A percentile compares a stretch with the other conserved stretches of the same genome.
These are phyloP conservation scores for Agaricus sinodeliciosus DNA, from an alignment of 768 basidiomycete species.

Conservation along the genomic window DNA sequence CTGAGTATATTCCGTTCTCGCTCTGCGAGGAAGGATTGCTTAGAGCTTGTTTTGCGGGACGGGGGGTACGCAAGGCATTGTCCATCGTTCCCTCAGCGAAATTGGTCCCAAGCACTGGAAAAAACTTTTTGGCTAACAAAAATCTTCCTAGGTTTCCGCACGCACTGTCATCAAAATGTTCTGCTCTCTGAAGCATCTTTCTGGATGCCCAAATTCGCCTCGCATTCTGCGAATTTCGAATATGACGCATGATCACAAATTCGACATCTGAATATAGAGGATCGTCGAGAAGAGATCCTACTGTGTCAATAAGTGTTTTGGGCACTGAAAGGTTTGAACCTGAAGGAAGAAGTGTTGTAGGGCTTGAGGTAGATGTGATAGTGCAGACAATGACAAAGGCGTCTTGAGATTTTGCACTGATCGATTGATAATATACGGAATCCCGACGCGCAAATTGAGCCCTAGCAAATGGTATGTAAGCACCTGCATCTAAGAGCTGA, in stretches of 20 bases:
- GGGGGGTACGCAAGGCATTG: conserved; percentile 18
- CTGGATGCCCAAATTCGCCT: conserved; percentile 62
- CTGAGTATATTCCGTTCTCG: background rate
- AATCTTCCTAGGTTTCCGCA: background rate
- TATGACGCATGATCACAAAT: conserved; percentile 57
- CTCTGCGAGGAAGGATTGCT: conserved; percentile 15
- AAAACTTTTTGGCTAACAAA: background rate
- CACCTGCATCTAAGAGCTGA: background rate
- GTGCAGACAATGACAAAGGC: conserved; percentile 73
- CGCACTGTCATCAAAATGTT: conserved; percentile 75
- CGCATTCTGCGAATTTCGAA: conserved; percentile 28
- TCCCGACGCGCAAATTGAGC: conserved; percentile 79
- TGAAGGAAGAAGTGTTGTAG: conserved; percentile 37
- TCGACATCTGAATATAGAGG: conserved; percentile 82
- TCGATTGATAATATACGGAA: conserved; percentile 53
- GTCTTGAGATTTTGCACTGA: conserved; percentile 48
- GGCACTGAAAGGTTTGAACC: conserved; percentile 53
- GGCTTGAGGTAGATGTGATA: conserved; percentile 60
- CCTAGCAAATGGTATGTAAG: conserved; percentile 28
- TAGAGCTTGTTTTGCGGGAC: conserved; percentile 15
- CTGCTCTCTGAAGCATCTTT: conserved; percentile 59
- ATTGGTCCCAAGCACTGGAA: conserved; percentile 64
- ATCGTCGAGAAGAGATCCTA: conserved; percentile 75
- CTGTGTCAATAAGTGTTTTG: conserved; percentile 55
- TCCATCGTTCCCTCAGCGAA: conserved; percentile 49